These are phyloP conservation scores for Pythium dissotocum DNA, from an alignment of 352 stramenopile genomes.

Conservation along the genomic window DNA sequence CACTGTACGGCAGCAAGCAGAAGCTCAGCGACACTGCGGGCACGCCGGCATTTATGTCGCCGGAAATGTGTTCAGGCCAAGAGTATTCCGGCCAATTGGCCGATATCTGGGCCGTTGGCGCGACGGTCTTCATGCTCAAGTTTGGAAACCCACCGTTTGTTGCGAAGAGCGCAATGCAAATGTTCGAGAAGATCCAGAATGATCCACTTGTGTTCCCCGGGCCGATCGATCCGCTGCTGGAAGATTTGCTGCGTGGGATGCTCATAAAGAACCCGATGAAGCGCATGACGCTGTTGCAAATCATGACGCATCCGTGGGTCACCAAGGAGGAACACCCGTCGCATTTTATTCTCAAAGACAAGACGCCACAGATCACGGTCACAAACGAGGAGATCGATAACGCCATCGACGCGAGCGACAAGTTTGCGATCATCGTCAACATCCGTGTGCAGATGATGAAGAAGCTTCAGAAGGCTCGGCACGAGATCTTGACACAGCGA, in stretches of 20 bases:
- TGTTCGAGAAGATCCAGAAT: conserved; percentile 90
- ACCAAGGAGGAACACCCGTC: conserved; percentile 61
- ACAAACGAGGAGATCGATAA: conserved; percentile 81
- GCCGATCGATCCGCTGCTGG: conserved; percentile 50
- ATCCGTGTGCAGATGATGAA: conserved; percentile 77
- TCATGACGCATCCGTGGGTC: conserved; percentile 80
- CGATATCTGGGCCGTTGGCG: conserved; percentile 91
- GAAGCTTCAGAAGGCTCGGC: conserved; percentile 43
- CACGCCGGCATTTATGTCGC: conserved; percentile 92
- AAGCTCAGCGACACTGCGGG: conserved; percentile 80
- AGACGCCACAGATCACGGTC: conserved; percentile 50
- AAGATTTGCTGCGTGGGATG: conserved; percentile 66
- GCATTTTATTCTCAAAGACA: conserved; percentile 26
- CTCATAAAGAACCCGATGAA: conserved; percentile 60
- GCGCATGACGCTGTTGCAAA: conserved; percentile 58
- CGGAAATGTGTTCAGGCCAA: conserved; percentile 89
- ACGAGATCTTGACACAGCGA: conserved; percentile 34
- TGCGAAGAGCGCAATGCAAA: conserved; percentile 82
- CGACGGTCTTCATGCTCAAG: conserved; percentile 88
- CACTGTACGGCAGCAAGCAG: conserved; percentile 77
- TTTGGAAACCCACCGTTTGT: conserved; percentile 90
- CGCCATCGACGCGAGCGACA: conserved; percentile 54
- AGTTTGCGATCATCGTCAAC: conserved; percentile 63
- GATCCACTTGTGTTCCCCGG: conserved; percentile 67
- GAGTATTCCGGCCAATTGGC: conserved; percentile 85